Conservation (phyloP, 106 monocot species). For the Allium fistulosum region DNA sequence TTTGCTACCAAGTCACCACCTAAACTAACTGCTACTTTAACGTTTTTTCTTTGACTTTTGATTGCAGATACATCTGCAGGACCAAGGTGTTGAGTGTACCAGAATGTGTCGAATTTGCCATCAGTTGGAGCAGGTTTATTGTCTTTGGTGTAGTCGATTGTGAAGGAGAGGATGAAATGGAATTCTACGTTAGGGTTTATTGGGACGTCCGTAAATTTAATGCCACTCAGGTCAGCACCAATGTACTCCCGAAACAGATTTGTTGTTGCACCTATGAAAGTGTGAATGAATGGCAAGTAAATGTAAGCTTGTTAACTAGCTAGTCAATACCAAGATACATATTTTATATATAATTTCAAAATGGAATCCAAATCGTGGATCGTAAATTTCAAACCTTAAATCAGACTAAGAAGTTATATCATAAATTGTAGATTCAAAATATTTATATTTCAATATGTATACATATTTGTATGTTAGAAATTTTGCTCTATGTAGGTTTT, state of each 20-base stretch:
- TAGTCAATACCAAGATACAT: too few species aligned
- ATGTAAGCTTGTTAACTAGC: too few species aligned
- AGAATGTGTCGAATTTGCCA: conserved; percentile 3
- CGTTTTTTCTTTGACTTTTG: not conserved
- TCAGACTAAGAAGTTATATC: too few species aligned
- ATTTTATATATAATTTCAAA: too few species aligned
- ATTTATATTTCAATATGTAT: too few species aligned
- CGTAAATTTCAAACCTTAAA: too few species aligned
- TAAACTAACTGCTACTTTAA: not conserved
- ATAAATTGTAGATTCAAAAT: too few species aligned
- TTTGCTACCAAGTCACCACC: not conserved
- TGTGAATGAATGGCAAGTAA: not conserved
- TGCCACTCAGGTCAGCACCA: conserved; percentile 11
- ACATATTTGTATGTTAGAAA: too few species aligned
- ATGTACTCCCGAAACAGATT: conserved; percentile 15
- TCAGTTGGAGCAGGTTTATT: not conserved
- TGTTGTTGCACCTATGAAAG: not conserved
- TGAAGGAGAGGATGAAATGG: conserved; percentile 37
- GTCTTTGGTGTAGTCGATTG: conserved; percentile 16
- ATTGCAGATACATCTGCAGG: not conserved
- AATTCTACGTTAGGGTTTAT: conserved; percentile 15
- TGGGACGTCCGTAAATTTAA: conserved; percentile 20
- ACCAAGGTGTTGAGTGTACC: not conserved
- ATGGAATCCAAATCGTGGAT: too few species aligned
- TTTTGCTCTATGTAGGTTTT: too few species aligned